phyloP scores from a whole-genome alignment of 2,329 filamentous ascomycete species.

The Aspergillus nomiae region DNA sequence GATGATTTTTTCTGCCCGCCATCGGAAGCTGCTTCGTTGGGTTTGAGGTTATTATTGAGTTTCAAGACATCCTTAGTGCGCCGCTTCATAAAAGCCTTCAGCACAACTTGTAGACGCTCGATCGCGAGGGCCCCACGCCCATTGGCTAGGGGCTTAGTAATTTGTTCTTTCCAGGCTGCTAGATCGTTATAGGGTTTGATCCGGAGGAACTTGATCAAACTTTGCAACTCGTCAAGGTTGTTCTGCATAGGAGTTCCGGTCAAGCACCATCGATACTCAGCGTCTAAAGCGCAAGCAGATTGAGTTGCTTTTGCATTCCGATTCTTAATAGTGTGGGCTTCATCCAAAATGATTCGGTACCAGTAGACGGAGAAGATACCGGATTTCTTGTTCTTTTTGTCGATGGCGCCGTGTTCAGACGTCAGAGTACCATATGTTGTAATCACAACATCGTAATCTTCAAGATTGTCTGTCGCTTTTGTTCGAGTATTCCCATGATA shows the following conservation, averaged over 20 bases:
- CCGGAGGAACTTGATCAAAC: constrained; percentile 85
- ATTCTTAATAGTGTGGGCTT: constrained; percentile 98
- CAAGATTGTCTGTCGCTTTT: constrained; percentile 74
- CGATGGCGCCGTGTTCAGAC: constrained; percentile 78
- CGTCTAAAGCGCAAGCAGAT: constrained; percentile 80
- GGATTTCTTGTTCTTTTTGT: constrained; percentile 64
- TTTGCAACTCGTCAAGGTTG: constrained; percentile 94
- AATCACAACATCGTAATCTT: constrained; percentile 89
- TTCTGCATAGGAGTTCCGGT: constrained; percentile 98
- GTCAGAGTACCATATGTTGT: constrained; percentile 96
- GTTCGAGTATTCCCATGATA: constrained; percentile 88
- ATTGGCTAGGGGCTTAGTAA: constrained; percentile 85
- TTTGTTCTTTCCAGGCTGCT: constrained; percentile 85
- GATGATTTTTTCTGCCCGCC: constrained; percentile 53
- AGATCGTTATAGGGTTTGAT: constrained; percentile 91
- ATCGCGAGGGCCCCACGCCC: constrained; percentile 89
- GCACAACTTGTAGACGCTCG: constrained; percentile 76
- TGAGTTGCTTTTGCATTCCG: constrained; percentile 94
- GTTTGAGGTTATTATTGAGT: constrained; percentile 76
- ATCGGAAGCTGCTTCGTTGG: constrained; percentile 61
- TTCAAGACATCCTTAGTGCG: constrained; percentile 96
- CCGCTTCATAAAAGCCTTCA: constrained; percentile 98
- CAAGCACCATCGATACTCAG: constrained; percentile 92
- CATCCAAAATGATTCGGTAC: constrained; percentile 94
- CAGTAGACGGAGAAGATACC: constrained; percentile 91